phyloP scores from a whole-genome alignment of 805 yeast species.

The Blastobotrys chiropterorum region DNA sequence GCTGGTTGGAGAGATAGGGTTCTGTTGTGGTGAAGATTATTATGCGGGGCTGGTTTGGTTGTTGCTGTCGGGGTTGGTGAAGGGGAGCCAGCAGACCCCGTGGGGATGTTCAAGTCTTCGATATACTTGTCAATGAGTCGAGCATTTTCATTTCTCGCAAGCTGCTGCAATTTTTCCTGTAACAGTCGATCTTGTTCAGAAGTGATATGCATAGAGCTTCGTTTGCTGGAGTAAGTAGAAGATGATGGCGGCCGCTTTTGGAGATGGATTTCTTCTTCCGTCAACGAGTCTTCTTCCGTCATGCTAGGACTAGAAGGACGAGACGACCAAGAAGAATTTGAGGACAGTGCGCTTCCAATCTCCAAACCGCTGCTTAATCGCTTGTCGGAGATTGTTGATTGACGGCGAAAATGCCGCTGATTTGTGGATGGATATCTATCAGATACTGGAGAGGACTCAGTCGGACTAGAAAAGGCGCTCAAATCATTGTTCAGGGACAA shows the following conservation, averaged over 20 bases:
- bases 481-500: conserved; percentile 5
- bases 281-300: background rate
- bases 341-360: background rate
- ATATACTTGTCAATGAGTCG: conserved; percentile 8
- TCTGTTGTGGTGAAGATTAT: background rate
- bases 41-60: no score
- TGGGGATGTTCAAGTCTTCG: background rate
- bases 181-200: conserved; percentile 19
- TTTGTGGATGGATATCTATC: background rate
- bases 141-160: conserved; percentile 28
- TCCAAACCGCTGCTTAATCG: background rate
- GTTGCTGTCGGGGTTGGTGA: background rate
- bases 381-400: background rate
- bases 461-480: background rate
- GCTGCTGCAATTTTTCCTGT: conserved; percentile 22
- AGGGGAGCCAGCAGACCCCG: background rate
- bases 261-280: background rate
- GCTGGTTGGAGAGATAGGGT: background rate
- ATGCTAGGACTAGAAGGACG: background rate
- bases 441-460: background rate
- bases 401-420: background rate
- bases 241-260: background rate
- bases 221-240: background rate
- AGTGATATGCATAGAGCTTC: background rate
- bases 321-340: background rate